Base-by-base conservation (phyloP, 1,284 basidiomycete species). In the Mycena citricolor region DNA sequence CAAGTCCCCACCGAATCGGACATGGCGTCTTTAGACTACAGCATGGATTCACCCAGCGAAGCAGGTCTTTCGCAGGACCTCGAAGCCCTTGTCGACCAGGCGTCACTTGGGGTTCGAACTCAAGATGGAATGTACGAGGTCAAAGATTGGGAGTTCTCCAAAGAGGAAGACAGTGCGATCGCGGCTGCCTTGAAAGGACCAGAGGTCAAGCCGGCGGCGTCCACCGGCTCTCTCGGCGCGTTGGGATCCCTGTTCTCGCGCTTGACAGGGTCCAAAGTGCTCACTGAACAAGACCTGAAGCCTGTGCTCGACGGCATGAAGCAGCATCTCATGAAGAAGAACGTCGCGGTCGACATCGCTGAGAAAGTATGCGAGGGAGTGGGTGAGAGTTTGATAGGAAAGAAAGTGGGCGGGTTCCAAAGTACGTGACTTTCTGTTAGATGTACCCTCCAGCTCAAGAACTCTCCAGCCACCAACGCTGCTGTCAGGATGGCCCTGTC, bases 251-350 rank as follows among this genome's bases (percentile, higher is more conserved):
- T 95, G 44, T 90, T 97, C 64, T 82, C 89, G 0, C 77, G 91
- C 21, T 69, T 99, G 49, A 94, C 90, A 1, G 90, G 86, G 1
- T 81, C 83, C 17, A 94, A 93, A 64, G 76, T 84, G 2, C 71
- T 99, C 32, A 90, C 88, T 0, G 77, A 88, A 46, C 75, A 81
- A 31, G 94, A 98, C 62, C 67, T 99, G 29, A 80, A 81, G 51
- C 94, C 95, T 5, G 91, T 97, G 0, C 66, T 99, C 19, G 85
- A 87, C 32, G 89, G 84, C 16, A 99, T 99, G 94, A 93, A 95
- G 62, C 89, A 94, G 52, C 95, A 98, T 64, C 74, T 99, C 35
- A 97, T 98, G 90, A 85, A 90, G 68, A 99, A 99, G 74, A 99
- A 99, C 58, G 97, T 99, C 2, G 97, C 97, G 6, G 90, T 83